These are phyloP conservation scores for Malus hybrid DNA, from an alignment of 331 rosid species.

Conservation along the genomic window DNA sequence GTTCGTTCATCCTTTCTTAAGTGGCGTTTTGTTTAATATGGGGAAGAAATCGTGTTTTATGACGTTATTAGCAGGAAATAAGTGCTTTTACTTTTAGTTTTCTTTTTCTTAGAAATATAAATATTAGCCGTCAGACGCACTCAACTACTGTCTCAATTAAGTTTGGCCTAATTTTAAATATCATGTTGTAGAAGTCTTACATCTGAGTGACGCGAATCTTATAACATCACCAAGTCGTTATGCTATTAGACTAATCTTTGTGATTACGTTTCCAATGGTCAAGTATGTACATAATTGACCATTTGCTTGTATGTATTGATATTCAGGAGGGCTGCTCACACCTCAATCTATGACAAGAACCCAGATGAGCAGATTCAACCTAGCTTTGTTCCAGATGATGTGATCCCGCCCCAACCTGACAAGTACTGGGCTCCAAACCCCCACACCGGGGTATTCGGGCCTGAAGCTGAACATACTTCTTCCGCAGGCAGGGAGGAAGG, in stretches of 20 bases:
- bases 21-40: too few relatives aligned
- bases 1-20: neutral
- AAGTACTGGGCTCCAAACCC: constrained; percentile 95
- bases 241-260: too few relatives aligned
- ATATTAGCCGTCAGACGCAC: neutral
- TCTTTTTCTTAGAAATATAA: neutral
- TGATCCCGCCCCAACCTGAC: constrained; percentile 42
- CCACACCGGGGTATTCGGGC: constrained; percentile 88
- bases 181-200: neutral
- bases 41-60: neutral
- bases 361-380: constrained; percentile 48
- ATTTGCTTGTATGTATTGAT: too few relatives aligned
- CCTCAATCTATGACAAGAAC: constrained; percentile 76
- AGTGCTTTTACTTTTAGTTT: neutral
- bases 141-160: neutral
- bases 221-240: too few relatives aligned
- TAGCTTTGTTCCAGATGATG: constrained; percentile 54
- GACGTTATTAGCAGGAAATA: neutral
- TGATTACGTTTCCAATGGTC: too few relatives aligned
- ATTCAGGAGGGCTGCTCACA: constrained; percentile 57
- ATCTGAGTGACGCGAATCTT: too few relatives aligned
- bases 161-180: neutral
- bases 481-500: constrained; percentile 5
- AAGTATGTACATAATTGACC: neutral
- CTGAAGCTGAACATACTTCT: constrained; percentile 20